These are phyloP conservation scores for Erysimum cheiranthoides DNA, from an alignment of 345 rosid genomes.

Conservation along the genomic window DNA sequence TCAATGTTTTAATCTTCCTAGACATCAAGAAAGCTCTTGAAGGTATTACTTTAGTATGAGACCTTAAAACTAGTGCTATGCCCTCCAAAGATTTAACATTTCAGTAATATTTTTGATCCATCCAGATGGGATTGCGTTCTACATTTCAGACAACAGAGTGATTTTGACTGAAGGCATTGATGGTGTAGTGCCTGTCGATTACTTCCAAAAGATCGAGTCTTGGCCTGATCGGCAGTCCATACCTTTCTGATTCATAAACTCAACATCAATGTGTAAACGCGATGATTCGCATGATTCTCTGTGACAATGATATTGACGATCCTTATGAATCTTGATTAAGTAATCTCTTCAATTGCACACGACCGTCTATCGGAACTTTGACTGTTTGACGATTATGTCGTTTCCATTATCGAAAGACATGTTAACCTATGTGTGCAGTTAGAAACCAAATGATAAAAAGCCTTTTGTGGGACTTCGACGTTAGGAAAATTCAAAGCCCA, in stretches of 20 bases:
- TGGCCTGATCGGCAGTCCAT: conserved; percentile 72
- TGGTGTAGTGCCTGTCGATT: conserved; percentile 75
- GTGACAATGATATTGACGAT: background rate
- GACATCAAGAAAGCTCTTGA: conserved; percentile 76
- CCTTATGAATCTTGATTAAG: background rate
- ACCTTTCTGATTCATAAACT: conserved; percentile 46
- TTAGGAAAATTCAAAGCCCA: background rate
- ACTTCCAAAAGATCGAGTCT: conserved; percentile 75
- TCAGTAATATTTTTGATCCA: background rate
- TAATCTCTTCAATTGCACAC: background rate
- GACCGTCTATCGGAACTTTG: background rate
- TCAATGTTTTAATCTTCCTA: conserved; percentile 72
- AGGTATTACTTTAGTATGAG: conserved; percentile 51
- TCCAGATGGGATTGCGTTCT: conserved; percentile 82
- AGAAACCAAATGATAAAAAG: background rate
- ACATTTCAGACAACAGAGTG: conserved; percentile 88
- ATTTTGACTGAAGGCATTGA: conserved; percentile 87
- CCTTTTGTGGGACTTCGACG: background rate
- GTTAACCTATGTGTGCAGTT: too few relatives aligned
- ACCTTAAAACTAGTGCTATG: background rate
- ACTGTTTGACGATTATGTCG: background rate
- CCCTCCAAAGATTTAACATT: conserved; percentile 7
- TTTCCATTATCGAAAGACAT: background rate
- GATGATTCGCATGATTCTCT: background rate
- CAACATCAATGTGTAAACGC: background rate